Base-by-base conservation (phyloP, 2,329 filamentous ascomycete species). In the Fusarium sp. region DNA sequence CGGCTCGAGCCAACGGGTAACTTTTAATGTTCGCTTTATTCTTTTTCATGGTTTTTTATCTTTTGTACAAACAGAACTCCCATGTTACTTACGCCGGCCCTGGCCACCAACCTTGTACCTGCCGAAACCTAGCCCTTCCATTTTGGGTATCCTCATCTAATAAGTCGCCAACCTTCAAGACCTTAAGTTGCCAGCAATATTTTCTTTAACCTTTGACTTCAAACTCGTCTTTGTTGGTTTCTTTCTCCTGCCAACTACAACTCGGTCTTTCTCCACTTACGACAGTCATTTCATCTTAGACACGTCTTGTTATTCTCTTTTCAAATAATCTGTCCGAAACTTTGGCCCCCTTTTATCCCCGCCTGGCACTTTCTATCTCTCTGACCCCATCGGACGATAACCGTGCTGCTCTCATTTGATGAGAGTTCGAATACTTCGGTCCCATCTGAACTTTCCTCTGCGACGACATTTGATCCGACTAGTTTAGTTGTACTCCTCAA, bases 121-220 rank as follows among this genome's bases (percentile, higher is more conserved):
- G 57, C 44, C 60, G 46, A 31, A 38, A 50, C 56, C 65, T 46
- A 46, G 42, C 53, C 71, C 62, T 71, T 74, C 70, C 71, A 68
- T 65, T 65, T 71, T 71, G 49, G 62, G 62, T 35, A 47, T 57
- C 46, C 55, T 65, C 66, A 64, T 73, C 67, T 68, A 55, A 73
- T 42, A 68, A 49, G 45, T 47, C 60, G 61, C 56, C 46, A 52
- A 46, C 20, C 35, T 58, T 25, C 27, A 53, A 15, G 45, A 20
- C 22, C 33, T 52, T 29, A 7, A 27, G 44, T 54, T 31, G 42
- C 35, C 27, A 49, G 33, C 39, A 46, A 49, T 14, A 27, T 54
- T 71, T 71, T 58, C n/a, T 49, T 49, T 27, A 25, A 38, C 27
- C 54, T 54, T 58, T 42, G 42, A 39, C 44, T 63, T 35, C 55